phyloP scores from a whole-genome alignment of 768 basidiomycete species.

The Boletus rubropictus region DNA sequence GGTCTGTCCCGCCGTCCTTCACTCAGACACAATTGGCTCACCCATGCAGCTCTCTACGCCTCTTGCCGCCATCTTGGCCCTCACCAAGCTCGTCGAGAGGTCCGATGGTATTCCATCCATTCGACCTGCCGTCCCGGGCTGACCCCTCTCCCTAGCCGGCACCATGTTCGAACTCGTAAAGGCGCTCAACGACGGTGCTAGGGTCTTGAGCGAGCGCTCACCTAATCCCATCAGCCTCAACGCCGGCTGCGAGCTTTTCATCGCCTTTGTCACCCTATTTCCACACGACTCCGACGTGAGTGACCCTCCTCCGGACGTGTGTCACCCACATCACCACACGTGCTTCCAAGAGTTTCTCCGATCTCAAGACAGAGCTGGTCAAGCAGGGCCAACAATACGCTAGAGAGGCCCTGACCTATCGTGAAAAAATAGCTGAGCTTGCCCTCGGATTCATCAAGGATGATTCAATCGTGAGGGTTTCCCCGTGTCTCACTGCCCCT shows the following conservation, averaged over 20 bases:
- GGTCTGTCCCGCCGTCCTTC: constrained; percentile 37
- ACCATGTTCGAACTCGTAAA: constrained; percentile 92
- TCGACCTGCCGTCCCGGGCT: constrained; percentile 1
- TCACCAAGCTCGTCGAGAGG: constrained; percentile 74
- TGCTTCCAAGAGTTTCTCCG: constrained; percentile 62
- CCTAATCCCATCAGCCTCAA: constrained; percentile 78
- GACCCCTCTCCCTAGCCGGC: constrained; percentile 46
- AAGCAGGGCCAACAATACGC: constrained; percentile 76
- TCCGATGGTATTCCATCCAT: constrained; percentile 55
- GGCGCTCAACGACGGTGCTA: constrained; percentile 72
- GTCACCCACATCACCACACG: constrained; percentile 1
- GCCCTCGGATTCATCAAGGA: constrained; percentile 93
- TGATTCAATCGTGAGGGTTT: constrained; percentile 69
- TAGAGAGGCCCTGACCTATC: constrained; percentile 74
- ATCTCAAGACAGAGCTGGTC: constrained; percentile 79
- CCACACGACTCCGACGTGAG: constrained; percentile 78
- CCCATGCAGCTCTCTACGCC: constrained; percentile 65
- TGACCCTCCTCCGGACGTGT: constrained; percentile 15
- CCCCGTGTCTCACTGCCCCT: constrained; percentile 13
- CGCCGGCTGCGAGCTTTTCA: constrained; percentile 88
- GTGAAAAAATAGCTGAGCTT: constrained; percentile 82
- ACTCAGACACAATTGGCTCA: neutral
- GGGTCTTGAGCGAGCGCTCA: constrained; percentile 52
- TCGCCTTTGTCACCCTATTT: constrained; percentile 80
- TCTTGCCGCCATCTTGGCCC: constrained; percentile 80